These are phyloP conservation scores for Ramaria sp. DNA, from an alignment of 768 basidiomycete genomes.

Conservation along the genomic window DNA sequence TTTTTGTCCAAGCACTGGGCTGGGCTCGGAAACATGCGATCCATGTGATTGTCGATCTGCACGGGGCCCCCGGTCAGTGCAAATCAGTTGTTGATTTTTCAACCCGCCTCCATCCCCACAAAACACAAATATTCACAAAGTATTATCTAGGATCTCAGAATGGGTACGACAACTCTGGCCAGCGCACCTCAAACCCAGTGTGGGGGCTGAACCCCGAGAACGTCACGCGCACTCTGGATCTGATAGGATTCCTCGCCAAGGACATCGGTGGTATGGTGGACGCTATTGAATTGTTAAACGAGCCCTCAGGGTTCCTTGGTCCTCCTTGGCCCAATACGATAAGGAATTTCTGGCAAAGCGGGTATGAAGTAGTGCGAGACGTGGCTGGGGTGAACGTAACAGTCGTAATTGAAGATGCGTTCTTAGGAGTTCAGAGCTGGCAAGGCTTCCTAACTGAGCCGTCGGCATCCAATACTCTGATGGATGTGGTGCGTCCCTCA, in stretches of 20 bases:
- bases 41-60: slow-evolving; percentile 59
- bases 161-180: slow-evolving; percentile 71
- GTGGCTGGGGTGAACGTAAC: slow-evolving; percentile 31
- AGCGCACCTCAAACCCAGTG: slow-evolving; percentile 39
- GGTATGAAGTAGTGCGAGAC: slow-evolving; percentile 46
- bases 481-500: slow-evolving; percentile 45
- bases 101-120: not conserved
- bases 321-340: slow-evolving; percentile 32
- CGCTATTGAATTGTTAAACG: slow-evolving; percentile 61
- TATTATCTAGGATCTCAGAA: slow-evolving; percentile 18
- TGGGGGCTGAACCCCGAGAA: slow-evolving; percentile 41
- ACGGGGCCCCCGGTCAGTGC: slow-evolving; percentile 23
- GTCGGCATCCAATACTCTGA: slow-evolving; percentile 42
- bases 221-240: slow-evolving; percentile 47
- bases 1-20: slow-evolving; percentile 48
- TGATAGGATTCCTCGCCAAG: slow-evolving; percentile 41
- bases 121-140: not conserved
- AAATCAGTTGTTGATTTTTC: not conserved
- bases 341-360: slow-evolving; percentile 47
- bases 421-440: slow-evolving; percentile 58
- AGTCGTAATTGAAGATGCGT: slow-evolving; percentile 67
- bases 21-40: slow-evolving; percentile 55
- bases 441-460: slow-evolving; percentile 44
- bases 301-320: slow-evolving; percentile 46
- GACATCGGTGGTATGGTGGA: slow-evolving; percentile 48